These are phyloP conservation scores for Lactifluus subvellereus DNA, from an alignment of 768 basidiomycete genomes.

Conservation along the genomic window DNA sequence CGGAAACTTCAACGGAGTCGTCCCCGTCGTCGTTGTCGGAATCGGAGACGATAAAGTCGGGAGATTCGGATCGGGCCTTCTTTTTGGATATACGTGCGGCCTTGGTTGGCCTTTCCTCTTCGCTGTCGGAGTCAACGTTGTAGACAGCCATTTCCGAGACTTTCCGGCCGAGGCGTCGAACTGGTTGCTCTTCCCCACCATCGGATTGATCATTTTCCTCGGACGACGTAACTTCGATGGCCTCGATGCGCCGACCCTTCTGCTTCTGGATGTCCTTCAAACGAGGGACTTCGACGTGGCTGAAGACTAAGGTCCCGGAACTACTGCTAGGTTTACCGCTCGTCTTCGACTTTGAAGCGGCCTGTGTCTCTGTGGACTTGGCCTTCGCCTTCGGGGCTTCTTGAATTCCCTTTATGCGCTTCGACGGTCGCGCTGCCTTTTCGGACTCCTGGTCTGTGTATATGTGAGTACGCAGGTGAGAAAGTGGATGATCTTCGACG, in stretches of 20 bases:
- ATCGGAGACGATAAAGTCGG: constrained; percentile 31
- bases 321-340: constrained; percentile 9
- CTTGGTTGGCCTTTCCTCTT: constrained; percentile 20
- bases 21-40: constrained; percentile 32
- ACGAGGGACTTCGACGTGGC: constrained; percentile 20
- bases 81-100: constrained; percentile 21
- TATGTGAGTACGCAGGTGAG: constrained; percentile 21
- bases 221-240: constrained; percentile 11
- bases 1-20: constrained; percentile 20
- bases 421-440: constrained; percentile 42
- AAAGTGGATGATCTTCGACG: constrained; percentile 19
- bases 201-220: constrained; percentile 6
- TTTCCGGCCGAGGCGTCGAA: constrained; percentile 16
- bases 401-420: constrained; percentile 62
- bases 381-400: not conserved
- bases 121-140: constrained; percentile 15
- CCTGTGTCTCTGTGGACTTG: not conserved
- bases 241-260: not conserved
- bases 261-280: constrained; percentile 14
- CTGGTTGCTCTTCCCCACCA: constrained; percentile 12
- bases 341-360: constrained; percentile 1
- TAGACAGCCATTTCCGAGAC: constrained; percentile 20
- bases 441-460: constrained; percentile 48
- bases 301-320: constrained; percentile 14
- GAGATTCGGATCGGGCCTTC: constrained; percentile 22